Base-by-base conservation (phyloP, 2,329 filamentous ascomycete species). In the Fusarium hostae region DNA sequence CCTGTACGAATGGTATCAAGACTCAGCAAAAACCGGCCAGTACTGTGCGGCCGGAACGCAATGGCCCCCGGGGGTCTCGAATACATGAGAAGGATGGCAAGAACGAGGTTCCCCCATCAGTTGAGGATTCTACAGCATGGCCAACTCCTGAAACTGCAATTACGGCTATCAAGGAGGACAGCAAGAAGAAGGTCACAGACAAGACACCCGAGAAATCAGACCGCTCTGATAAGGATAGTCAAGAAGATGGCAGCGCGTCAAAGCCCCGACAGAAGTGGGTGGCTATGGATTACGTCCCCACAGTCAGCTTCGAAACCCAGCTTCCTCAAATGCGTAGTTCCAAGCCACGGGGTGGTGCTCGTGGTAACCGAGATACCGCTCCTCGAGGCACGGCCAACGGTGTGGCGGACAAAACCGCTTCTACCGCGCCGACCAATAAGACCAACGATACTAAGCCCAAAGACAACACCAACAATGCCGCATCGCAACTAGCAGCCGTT, bases 261-360 rank as follows among this genome's bases (percentile, higher is more conserved):
- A 88, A 87, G 77, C 77, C 82, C 28, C 75, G 88, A 84, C 81
- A 91, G 87, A 93, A 94, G 77, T 98, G 96, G 95, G 90, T 93
- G 64, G 88, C 90, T 2, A 89, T 98, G 63, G 89, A 91, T 37
- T 95, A 95, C 77, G 94, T 93, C 16, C 95, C 94, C 12, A 92
- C 90, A 18, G 94, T 96, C 52, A 91, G 91, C 63, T 98, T 97
- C 81, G 92, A 94, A 79, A 98, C 96, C 1, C 94, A 92, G 32
- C 81, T 97, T 43, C 90, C 91, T 18, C 82, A 82, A 48, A 78
- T 82, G 73, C 86, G 87, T 68, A 82, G 83, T 59, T 79, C 84
- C 35, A 88, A 86, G 70, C 81, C 85, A 45, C 84, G 88, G 32
- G 85, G 86, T 20, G 86, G 86, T 63, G 82, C 81, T 56, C 82